Evolutionary conservation across 306 rosid genomes (phyloP), one percentile per base, ranked within the genome.

Genomic region (Coriaria nepalensis): DNA sequence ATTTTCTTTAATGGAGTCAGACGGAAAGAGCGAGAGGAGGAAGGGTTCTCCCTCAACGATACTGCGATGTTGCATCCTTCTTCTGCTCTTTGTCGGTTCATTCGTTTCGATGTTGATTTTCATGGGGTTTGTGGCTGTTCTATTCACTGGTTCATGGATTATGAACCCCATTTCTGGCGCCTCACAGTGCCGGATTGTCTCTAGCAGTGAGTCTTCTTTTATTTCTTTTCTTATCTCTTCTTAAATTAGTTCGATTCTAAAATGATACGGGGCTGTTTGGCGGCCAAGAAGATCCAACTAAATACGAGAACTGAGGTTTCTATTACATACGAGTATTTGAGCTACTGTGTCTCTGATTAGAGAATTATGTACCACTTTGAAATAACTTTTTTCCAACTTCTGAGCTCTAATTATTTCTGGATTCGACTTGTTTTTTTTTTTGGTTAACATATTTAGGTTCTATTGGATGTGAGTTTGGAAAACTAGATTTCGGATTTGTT

Each of bases 181-280:
- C 13, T 81, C 97, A 33, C 84, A 74, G 72, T 90, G 97, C 85
- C 78, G 72, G 64, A 81, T 90, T 61, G 76, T 90, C 53, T 90
- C 97, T 57, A 84, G 79, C 41, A 69, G 95, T 88, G 43, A 72
- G 79, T 69, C n/a, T n/a, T n/a, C n/a, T n/a, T n/a, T 41, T 6
- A 33, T 37, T 2, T 4, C 9, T 32, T 44, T 5, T 10, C 33
- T 20, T 13, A n/a, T 33, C 35, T 33, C 3, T 43, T 37, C n/a
- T n/a, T n/a, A n/a, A n/a, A n/a, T 13, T 45, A 2, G 37, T 36
- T 54, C 11, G 9, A 36, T 45, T 40, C 4, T 6, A 32, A 29
- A 10, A 29, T 9, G 13, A 15, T 10, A 15, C 32, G 15, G 36
- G 29, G 15, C 0, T 10, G 6, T 39, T 38, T n/a, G n/a, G n/a